A percentile compares a stretch with the other conserved stretches of the same genome.
Evolutionary conservation across 1,284 basidiomycete genomes (phyloP).

Genomic region (Tranzscheliella williamsii): DNA sequence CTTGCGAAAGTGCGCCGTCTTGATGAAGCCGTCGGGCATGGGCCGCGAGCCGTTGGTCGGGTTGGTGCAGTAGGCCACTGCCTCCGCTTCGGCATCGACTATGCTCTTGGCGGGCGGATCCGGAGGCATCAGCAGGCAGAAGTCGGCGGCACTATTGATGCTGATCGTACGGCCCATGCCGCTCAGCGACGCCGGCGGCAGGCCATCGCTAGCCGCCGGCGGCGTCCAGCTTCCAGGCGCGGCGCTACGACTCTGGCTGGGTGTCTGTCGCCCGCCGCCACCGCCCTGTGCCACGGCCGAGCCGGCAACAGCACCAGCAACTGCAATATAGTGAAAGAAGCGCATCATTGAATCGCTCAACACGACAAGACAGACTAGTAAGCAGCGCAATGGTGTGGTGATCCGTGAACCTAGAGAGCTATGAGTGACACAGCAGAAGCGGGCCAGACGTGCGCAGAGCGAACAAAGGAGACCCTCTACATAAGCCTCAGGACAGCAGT

Average conservation of each 20-base stretch:
- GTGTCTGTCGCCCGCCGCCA: constrained; percentile 25
- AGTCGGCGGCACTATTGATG: constrained; percentile 47
- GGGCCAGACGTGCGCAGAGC: too few relatives aligned
- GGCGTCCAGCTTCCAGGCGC: constrained; percentile 34
- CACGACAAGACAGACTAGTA: too few relatives aligned
- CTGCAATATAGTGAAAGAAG: too few relatives aligned
- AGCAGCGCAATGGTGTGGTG: too few relatives aligned
- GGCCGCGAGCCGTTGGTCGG: constrained; percentile 49
- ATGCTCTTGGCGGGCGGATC: constrained; percentile 50
- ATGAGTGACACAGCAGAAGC: too few relatives aligned
- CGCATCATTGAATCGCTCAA: too few relatives aligned
- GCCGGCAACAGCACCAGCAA: too few relatives aligned
- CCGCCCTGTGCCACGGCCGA: too few relatives aligned
- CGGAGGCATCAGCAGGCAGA: constrained; percentile 54
- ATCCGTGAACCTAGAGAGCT: too few relatives aligned
- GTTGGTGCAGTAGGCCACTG: constrained; percentile 54
- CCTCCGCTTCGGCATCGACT: constrained; percentile 53
- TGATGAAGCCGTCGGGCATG: constrained; percentile 53
- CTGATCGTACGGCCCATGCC: constrained; percentile 33
- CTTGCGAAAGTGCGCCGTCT: constrained; percentile 48
- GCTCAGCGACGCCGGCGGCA: constrained; percentile 10
- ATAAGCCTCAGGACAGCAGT: too few relatives aligned
- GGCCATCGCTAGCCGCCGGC: constrained; percentile 13
- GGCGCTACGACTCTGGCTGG: constrained; percentile 22
- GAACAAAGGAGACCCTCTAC: too few relatives aligned